These are phyloP conservation scores for Arachnomyces sp. DNA, from an alignment of 2,329 filamentous ascomycete genomes.

Conservation along the genomic window DNA sequence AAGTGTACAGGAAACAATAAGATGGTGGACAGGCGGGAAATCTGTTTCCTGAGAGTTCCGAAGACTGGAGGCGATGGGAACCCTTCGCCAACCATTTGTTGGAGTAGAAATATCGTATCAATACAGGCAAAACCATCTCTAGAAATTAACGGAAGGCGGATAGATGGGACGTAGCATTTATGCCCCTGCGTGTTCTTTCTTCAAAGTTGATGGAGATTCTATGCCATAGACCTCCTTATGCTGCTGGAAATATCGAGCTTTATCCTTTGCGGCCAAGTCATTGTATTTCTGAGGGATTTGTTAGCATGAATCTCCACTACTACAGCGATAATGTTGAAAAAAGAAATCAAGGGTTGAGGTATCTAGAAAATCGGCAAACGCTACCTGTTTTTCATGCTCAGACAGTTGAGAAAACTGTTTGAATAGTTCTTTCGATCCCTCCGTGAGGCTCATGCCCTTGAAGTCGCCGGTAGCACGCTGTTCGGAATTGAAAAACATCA, in stretches of 20 bases:
- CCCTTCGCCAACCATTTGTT: too few species aligned
- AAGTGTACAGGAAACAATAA: too few species aligned
- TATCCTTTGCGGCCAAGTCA: slow-evolving; percentile 13
- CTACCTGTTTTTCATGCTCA: slow-evolving; percentile 20
- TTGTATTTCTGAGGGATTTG: slow-evolving; percentile 16
- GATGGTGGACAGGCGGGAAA: too few species aligned
- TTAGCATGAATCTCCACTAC: neutral
- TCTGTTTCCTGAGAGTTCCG: too few species aligned
- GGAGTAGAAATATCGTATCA: too few species aligned
- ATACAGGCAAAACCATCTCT: too few species aligned
- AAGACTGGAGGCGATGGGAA: too few species aligned
- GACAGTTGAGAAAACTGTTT: slow-evolving; percentile 28
- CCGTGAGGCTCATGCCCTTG: slow-evolving; percentile 34
- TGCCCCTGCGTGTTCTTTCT: too few species aligned
- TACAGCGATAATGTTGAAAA: neutral
- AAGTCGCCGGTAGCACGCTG: slow-evolving; percentile 44
- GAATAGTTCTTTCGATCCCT: slow-evolving; percentile 21
- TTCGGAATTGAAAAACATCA: slow-evolving; percentile 38
- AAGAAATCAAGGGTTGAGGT: too few species aligned
- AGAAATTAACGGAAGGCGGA: too few species aligned
- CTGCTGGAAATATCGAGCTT: slow-evolving; percentile 17
- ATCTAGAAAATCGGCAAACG: too few species aligned
- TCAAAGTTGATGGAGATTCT: slow-evolving; percentile 4
- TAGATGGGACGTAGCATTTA: too few species aligned
- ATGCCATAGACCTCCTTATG: slow-evolving; percentile 18